These are phyloP conservation scores for Aspergillus sclerotiicarbonarius DNA, from an alignment of 495 filamentous ascomycete genomes.

Conservation along the genomic window DNA sequence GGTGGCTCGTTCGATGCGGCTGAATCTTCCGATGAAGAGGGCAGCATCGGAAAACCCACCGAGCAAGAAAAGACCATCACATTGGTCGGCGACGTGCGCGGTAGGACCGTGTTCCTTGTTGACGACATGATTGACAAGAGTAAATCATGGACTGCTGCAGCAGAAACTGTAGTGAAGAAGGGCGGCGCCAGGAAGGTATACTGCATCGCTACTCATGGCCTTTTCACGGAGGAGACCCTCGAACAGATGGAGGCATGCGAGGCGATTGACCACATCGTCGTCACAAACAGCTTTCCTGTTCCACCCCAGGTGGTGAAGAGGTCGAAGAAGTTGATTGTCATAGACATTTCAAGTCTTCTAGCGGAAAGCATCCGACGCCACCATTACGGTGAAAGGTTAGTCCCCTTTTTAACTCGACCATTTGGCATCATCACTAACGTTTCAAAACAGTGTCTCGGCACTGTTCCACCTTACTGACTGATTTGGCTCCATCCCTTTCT, in stretches of 20 bases:
- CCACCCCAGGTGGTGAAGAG: conserved; percentile 63
- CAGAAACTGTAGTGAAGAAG: conserved; percentile 92
- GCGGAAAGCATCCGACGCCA: conserved; percentile 92
- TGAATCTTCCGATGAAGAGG: conserved; percentile 85
- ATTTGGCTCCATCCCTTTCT: conserved; percentile 9
- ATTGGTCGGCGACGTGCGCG: conserved; percentile 86
- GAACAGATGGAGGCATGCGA: conserved; percentile 88
- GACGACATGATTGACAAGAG: conserved; percentile 99
- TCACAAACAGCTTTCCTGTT: conserved; percentile 96
- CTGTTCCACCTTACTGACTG: conserved; percentile 67
- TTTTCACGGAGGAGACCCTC: conserved; percentile 87
- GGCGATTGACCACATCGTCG: conserved; percentile 89
- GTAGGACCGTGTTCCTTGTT: conserved; percentile 84
- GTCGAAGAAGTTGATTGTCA: conserved; percentile 79
- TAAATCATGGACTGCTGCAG: conserved; percentile 96
- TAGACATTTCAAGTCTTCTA: conserved; percentile 84
- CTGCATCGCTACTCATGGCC: conserved; percentile 93
- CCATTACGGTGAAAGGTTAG: conserved; percentile 76
- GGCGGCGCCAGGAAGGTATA: conserved; percentile 92
- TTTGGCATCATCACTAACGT: conserved; percentile 20
- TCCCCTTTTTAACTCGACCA: background rate
- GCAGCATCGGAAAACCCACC: conserved; percentile 61
- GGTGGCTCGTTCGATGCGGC: conserved; percentile 79
- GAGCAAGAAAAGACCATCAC: conserved; percentile 92
- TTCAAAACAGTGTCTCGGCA: conserved; percentile 73